Percentiles rank a stretch among this genome's conserved stretches.
phyloP scores from a whole-genome alignment of 83 land plant genomes.

The Picea abies region DNA sequence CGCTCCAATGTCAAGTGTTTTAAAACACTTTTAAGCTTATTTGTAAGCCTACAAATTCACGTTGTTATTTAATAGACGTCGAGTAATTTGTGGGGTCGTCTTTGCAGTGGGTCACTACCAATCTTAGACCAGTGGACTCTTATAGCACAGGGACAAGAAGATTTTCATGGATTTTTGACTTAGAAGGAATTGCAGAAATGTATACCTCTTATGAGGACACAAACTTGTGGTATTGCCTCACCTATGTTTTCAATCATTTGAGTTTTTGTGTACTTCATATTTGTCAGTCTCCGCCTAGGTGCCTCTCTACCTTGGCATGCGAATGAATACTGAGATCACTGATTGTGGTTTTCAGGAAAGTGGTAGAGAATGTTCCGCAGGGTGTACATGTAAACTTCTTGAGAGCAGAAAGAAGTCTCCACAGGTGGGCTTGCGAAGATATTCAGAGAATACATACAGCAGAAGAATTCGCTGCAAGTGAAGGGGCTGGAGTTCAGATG shows the following conservation, averaged over 20 bases:
- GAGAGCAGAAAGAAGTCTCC: slow-evolving; percentile 97
- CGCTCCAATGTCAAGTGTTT: background rate
- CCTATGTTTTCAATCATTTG: background rate
- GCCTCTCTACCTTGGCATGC: background rate
- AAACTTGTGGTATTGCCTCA: slow-evolving; percentile 72
- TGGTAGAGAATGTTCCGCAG: slow-evolving; percentile 87
- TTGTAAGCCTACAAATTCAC: background rate
- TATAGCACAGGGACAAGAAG: slow-evolving; percentile 27
- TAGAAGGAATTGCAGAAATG: slow-evolving; percentile 82
- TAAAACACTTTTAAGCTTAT: background rate
- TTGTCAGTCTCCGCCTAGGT: background rate
- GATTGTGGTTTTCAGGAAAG: slow-evolving; percentile 49
- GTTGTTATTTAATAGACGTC: background rate
- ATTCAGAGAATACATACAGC: slow-evolving; percentile 85
- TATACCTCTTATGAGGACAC: slow-evolving; percentile 88
- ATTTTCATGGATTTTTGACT: slow-evolving; percentile 81
- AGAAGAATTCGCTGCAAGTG: slow-evolving; percentile 72
- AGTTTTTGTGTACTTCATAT: background rate
- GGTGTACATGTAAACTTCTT: slow-evolving; percentile 94
- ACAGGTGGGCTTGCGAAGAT: slow-evolving; percentile 97
- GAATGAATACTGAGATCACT: background rate
- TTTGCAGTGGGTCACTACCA: slow-evolving; percentile 89
- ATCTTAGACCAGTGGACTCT: slow-evolving; percentile 36
- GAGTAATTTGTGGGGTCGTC: slow-evolving; percentile 1
- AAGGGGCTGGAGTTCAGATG: slow-evolving; percentile 95